These are phyloP conservation scores for Naumovozyma baii DNA, from an alignment of 805 yeast species.

Conservation along the genomic window DNA sequence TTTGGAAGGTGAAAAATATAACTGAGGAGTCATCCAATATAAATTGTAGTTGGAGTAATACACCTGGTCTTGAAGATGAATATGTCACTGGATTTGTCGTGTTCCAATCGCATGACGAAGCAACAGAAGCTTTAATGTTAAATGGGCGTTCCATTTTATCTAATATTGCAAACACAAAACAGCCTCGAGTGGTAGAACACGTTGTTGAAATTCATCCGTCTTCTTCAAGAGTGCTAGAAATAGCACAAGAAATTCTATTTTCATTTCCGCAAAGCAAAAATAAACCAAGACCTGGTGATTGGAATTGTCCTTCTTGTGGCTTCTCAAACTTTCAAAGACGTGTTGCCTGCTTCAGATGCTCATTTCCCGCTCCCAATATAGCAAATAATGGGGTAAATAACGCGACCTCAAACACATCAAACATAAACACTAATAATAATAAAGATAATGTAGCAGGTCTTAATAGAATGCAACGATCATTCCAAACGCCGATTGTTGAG, in stretches of 20 bases:
- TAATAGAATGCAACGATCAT: neutral
- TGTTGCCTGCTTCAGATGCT: constrained; percentile 87
- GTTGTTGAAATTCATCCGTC: constrained; percentile 83
- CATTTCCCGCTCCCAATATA: constrained; percentile 63
- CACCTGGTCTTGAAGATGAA: constrained; percentile 37
- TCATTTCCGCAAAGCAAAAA: constrained; percentile 82
- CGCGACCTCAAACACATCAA: constrained; percentile 4
- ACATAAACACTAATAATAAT: constrained; percentile 3
- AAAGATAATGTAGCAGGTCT: constrained; percentile 1
- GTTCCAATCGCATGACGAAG: constrained; percentile 78
- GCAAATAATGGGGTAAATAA: constrained; percentile 1
- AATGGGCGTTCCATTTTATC: constrained; percentile 52
- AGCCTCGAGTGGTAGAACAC: constrained; percentile 40
- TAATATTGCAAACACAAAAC: constrained; percentile 29
- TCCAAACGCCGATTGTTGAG: neutral
- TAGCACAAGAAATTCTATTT: constrained; percentile 69
- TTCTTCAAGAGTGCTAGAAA: constrained; percentile 63
- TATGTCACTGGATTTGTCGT: constrained; percentile 74
- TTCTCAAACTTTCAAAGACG: constrained; percentile 90
- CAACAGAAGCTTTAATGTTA: constrained; percentile 64
- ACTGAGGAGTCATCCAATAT: constrained; percentile 21
- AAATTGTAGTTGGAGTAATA: constrained; percentile 19
- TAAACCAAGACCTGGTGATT: constrained; percentile 91
- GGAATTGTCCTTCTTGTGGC: constrained; percentile 97
- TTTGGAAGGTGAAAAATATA: constrained; percentile 74